A percentile compares a stretch with the other conserved stretches of the same genome.
phyloP scores from a whole-genome alignment of 345 rosid genomes.

The Murraya koenigii region DNA sequence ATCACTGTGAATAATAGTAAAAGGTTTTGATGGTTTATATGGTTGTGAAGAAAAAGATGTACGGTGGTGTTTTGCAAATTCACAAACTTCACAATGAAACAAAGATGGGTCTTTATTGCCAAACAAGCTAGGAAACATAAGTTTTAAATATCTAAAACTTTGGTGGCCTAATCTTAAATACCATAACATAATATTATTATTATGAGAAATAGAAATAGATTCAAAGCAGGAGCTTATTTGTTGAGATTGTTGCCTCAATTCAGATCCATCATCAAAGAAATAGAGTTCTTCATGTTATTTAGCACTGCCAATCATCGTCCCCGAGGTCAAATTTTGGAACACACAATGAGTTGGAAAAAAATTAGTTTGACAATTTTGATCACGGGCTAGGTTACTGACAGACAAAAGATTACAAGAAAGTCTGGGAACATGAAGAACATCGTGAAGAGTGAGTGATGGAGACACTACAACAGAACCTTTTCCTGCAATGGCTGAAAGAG shows the following conservation, averaged over 20 bases:
- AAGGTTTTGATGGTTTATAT: not conserved
- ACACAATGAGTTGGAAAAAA: not conserved
- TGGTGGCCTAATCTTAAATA: not conserved
- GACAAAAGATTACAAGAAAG: not conserved
- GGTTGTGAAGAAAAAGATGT: not conserved
- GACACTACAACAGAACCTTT: no score
- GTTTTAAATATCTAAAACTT: not conserved
- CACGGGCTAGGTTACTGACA: not conserved
- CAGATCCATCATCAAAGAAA: not conserved
- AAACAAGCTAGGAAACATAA: not conserved
- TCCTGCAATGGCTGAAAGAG: no score
- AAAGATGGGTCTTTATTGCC: not conserved
- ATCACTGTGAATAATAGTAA: not conserved
- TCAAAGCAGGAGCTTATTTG: not conserved
- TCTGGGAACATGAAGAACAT: not conserved
- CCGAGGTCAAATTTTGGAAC: not conserved
- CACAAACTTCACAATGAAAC: not conserved
- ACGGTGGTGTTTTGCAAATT: not conserved
- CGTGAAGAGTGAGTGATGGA: not conserved
- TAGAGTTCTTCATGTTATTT: not conserved
- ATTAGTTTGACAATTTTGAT: not conserved
- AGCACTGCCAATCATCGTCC: conserved; percentile 1
- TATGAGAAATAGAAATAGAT: not conserved
- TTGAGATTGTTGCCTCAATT: not conserved
- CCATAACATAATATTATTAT: not conserved